Base-by-base conservation (phyloP, 2,329 filamentous ascomycete species). In the Pseudocercospora fuligena region DNA sequence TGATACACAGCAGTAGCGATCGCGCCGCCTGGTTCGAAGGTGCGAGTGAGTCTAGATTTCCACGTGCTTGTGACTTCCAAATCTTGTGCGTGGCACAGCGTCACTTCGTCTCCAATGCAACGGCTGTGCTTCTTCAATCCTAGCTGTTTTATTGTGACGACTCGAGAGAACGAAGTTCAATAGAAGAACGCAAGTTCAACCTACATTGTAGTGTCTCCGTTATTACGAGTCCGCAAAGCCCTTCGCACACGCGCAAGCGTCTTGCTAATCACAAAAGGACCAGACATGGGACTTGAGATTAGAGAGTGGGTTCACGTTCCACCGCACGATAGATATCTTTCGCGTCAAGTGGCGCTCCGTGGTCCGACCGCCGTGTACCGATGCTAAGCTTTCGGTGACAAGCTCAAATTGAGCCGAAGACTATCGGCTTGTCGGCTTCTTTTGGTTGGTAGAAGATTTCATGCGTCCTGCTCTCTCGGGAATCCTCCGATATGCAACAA, bases 181-280 rank as follows among this genome's bases (percentile, higher is more conserved):
- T 2, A 25, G 23, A 19, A 14, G 12, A 29, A 54, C 9, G 14
- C 19, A 54, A 29, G 14, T 25, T 25, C n/a, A 54, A 23, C 29
- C 54, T 19, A 12, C 33, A 29, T 8, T 19, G n/a, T 19, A 58
- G 14, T 19, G 21, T 43, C 31, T 8, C 56, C 31, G 16, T 58
- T 19, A 5, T 58, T 23, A 23, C 56, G 56, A 58, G 31, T 43
- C 29, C n/a, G 27, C 53, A 33, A 33, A 57, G 27, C 7, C n/a
- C 47, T 36, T 21, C 23, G 56, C 56, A 31, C 56, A 43, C 56
- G 21, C 7, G 31, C 56, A 58, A 58, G 56, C 56, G 56, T 58
- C 29, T 58, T 36, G 33, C 56, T 58, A 43, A 56, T 43, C 56
- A 27, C 47, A 14, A 51, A 21, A 16, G 21, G 47, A 21, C 4